phyloP scores from a whole-genome alignment of 1,284 basidiomycete species.

The Athelia psychrophila region DNA sequence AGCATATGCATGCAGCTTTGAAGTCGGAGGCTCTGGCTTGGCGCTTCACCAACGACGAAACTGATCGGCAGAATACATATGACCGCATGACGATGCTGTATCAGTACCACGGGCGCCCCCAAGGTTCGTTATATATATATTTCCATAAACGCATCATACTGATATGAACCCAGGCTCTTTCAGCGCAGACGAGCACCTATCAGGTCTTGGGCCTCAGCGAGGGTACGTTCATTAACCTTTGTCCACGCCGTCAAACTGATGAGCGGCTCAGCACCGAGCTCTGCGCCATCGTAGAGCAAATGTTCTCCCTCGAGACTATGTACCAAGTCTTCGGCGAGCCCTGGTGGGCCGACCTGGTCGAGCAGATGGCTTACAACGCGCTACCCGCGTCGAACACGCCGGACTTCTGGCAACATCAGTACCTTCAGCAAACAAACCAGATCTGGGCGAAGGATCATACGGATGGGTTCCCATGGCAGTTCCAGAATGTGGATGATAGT shows the following conservation, averaged over 20 bases:
- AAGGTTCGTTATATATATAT: conserved; percentile 16
- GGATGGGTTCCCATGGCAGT: conserved; percentile 28
- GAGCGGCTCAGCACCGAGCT: conserved; percentile 28
- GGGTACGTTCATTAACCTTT: conserved; percentile 21
- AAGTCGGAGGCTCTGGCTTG: conserved; percentile 39
- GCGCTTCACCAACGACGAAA: conserved; percentile 34
- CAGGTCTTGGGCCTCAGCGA: conserved; percentile 34
- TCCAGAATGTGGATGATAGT: conserved; percentile 27
- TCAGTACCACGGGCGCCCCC: conserved; percentile 32
- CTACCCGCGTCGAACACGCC: conserved; percentile 33
- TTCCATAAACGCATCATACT: not conserved
- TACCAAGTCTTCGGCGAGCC: conserved; percentile 38
- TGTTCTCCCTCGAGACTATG: conserved; percentile 35
- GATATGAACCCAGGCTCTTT: conserved; percentile 26
- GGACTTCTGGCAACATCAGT: conserved; percentile 37
- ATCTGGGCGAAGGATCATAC: conserved; percentile 34
- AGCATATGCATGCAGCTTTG: conserved; percentile 30
- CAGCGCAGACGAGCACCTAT: conserved; percentile 36
- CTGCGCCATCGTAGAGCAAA: conserved; percentile 39
- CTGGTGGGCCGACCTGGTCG: conserved; percentile 32
- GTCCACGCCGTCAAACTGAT: not conserved
- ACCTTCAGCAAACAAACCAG: conserved; percentile 39
- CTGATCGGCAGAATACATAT: conserved; percentile 33
- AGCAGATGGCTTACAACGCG: conserved; percentile 40
- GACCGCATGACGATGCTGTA: conserved; percentile 35